These are phyloP conservation scores for Boletus rufocinnamomeus DNA, from an alignment of 768 basidiomycete genomes.

Conservation along the genomic window DNA sequence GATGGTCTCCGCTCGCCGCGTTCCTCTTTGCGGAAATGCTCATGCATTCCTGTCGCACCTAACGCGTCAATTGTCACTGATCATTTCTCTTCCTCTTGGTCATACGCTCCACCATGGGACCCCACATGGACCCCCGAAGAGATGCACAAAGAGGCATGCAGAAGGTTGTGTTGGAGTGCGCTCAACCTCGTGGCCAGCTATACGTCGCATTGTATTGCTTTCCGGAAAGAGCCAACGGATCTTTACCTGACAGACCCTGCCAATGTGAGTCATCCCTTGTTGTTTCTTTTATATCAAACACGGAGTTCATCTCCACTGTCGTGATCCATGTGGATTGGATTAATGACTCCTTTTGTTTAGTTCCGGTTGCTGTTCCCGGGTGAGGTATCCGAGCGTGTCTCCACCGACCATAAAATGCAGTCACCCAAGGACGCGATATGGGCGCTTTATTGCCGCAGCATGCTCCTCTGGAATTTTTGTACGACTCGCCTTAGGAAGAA, in stretches of 20 bases:
- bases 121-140: slow-evolving; percentile 55
- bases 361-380: slow-evolving; percentile 69
- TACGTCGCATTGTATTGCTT: slow-evolving; percentile 67
- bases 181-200: slow-evolving; percentile 68
- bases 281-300: slow-evolving; percentile 4
- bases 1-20: slow-evolving; percentile 31
- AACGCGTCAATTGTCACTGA: slow-evolving; percentile 37
- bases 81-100: slow-evolving; percentile 44
- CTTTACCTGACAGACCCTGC: slow-evolving; percentile 64
- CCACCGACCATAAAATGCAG: slow-evolving; percentile 43
- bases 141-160: slow-evolving; percentile 65
- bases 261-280: slow-evolving; percentile 50
- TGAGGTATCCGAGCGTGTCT: slow-evolving; percentile 57
- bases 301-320: slow-evolving; percentile 13
- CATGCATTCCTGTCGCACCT: slow-evolving; percentile 46
- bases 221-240: slow-evolving; percentile 55
- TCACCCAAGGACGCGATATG: slow-evolving; percentile 78
- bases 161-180: slow-evolving; percentile 77
- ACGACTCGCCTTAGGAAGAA: slow-evolving; percentile 49
- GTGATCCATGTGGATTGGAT: slow-evolving; percentile 11
- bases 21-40: slow-evolving; percentile 41
- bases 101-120: slow-evolving; percentile 63
- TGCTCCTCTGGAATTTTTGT: slow-evolving; percentile 80
- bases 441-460: slow-evolving; percentile 80
- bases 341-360: slow-evolving; percentile 16